Base-by-base conservation (phyloP, 2,329 filamentous ascomycete species). In the Talaromyces sp. region DNA sequence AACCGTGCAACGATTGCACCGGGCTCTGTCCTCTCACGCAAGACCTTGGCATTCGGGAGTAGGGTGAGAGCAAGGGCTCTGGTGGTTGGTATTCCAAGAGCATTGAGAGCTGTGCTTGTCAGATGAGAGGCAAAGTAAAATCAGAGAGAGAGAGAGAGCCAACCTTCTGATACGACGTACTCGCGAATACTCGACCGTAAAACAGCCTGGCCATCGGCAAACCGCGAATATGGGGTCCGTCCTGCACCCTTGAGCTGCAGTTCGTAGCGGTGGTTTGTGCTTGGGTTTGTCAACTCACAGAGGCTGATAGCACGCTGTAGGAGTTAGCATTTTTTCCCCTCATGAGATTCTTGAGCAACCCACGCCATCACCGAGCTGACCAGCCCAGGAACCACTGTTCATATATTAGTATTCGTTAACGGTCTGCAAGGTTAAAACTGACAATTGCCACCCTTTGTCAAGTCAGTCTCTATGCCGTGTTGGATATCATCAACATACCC, bases 121-220 rank as follows among this genome's bases (percentile, higher is more conserved):
- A 55, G 51, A 32, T 19, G 28, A 30, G 15, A n/a, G n/a, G n/a
- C n/a, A n/a, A n/a, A n/a, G n/a, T n/a, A n/a, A n/a, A n/a, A n/a
- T n/a, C n/a, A n/a, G n/a, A n/a, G n/a, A n/a, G n/a, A n/a, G n/a
- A n/a, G n/a, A n/a, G n/a, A n/a, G n/a, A n/a, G n/a, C n/a, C n/a
- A n/a, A n/a, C 88, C 87, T 79, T 99, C 95, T 55, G 90, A 96
- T 22, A 96, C 93, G 51, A 99, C 81, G 68, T 95, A 99, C 78
- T 99, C 95, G 63, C 95, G 85, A 67, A 99, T 96, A 71, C 92
- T 96, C 30, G 91, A 96, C 63, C 95, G 82, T 57, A 99, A 80
- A 2, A 99, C 95, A 0, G 95, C 95, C 73, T 95, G 93, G 32
- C 95, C 95, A 73, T 99, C 95, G 27, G 95, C 95, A 68, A 99